Evolutionary conservation across 2,329 filamentous ascomycete genomes (phyloP).

Genomic region (Cytospora schulzeri): DNA sequence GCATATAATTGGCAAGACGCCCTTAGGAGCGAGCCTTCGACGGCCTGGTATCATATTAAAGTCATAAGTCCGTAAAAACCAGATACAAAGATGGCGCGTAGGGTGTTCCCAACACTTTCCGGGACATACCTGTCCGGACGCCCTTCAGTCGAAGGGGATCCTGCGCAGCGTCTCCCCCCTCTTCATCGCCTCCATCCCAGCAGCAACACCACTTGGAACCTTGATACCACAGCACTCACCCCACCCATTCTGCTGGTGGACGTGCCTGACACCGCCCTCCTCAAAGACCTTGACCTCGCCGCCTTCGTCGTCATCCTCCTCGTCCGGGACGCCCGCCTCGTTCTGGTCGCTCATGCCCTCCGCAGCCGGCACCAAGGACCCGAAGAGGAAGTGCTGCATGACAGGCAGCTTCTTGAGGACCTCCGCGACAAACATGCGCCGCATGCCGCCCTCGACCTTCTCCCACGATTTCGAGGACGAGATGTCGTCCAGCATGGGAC

Average conservation of each 20-base stretch:
- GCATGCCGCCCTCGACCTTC: slow-evolving; percentile 94
- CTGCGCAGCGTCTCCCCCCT: slow-evolving; percentile 65
- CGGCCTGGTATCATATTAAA: not conserved
- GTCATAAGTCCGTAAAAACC: not conserved
- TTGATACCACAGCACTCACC: slow-evolving; percentile 98
- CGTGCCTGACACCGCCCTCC: slow-evolving; percentile 67
- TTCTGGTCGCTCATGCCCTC: slow-evolving; percentile 76
- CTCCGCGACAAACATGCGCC: slow-evolving; percentile 93
- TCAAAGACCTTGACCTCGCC: slow-evolving; percentile 64
- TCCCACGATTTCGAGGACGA: slow-evolving; percentile 84
- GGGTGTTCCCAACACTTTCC: not conserved
- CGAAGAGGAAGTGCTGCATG: slow-evolving; percentile 98
- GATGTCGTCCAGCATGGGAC: slow-evolving; percentile 97
- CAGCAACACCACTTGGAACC: slow-evolving; percentile 90
- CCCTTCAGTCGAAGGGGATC: slow-evolving; percentile 76
- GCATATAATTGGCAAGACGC: not conserved
- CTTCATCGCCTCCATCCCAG: slow-evolving; percentile 86
- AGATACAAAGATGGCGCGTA: not conserved
- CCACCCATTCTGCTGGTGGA: slow-evolving; percentile 75
- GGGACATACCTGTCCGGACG: not conserved
- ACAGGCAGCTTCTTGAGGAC: slow-evolving; percentile 92
- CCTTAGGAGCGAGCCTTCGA: not conserved
- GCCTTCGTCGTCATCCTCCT: slow-evolving; percentile 52
- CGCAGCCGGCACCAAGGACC: slow-evolving; percentile 76
- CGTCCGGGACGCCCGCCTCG: slow-evolving; percentile 48